These are phyloP conservation scores for Picea abies DNA, from an alignment of 83 land plant genomes.

Conservation along the genomic window DNA sequence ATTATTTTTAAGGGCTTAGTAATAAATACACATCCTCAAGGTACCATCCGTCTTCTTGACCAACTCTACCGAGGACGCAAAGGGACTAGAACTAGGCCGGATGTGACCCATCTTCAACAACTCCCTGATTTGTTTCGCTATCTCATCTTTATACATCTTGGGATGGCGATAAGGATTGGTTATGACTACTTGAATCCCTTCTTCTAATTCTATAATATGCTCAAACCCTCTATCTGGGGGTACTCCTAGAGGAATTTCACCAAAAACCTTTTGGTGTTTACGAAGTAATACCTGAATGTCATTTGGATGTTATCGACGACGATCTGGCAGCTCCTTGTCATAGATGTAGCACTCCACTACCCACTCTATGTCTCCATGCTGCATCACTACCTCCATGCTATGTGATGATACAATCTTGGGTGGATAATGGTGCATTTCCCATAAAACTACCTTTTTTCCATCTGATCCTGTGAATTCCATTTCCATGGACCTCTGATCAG, in stretches of 20 bases:
- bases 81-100: background rate
- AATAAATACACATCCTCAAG: background rate
- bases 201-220: no score
- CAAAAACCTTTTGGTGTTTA: no score
- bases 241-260: no score
- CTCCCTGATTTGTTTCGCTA: background rate
- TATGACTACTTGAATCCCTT: background rate
- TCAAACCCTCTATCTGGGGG: no score
- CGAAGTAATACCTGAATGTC: no score
- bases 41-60: background rate
- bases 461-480: background rate
- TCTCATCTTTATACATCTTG: background rate
- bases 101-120: background rate
- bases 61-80: background rate
- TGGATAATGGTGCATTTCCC: no score
- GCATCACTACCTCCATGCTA: background rate
- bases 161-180: background rate
- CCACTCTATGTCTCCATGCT: no score
- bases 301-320: background rate
- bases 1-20: background rate
- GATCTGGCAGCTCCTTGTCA: background rate
- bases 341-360: background rate
- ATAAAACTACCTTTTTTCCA: no score
- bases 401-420: background rate
- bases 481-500: background rate